Conservation (phyloP, 768 basidiomycete species). For the Hypholoma fasciculare region DNA sequence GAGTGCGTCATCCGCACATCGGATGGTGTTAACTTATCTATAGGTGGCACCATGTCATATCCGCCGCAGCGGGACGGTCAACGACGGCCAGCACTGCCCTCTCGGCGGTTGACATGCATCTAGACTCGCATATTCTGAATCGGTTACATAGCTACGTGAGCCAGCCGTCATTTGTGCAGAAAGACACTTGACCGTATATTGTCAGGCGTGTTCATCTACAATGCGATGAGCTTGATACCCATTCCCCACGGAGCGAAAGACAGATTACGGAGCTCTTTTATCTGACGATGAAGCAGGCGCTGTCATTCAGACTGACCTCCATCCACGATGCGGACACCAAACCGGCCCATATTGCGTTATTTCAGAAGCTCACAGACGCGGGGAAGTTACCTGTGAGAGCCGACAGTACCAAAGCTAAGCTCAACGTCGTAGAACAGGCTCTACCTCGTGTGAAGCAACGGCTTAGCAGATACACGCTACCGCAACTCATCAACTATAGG, state of each 20-base stretch:
- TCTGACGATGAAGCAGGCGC: constrained; percentile 64
- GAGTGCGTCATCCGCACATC: no score
- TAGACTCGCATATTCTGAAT: no score
- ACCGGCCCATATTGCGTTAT: constrained; percentile 58
- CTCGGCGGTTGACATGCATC: no score
- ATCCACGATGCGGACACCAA: constrained; percentile 82
- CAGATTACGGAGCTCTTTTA: constrained; percentile 61
- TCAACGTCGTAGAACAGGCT: constrained; percentile 47
- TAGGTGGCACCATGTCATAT: no score
- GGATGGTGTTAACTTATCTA: no score
- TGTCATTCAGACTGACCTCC: constrained; percentile 79
- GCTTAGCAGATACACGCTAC: constrained; percentile 51
- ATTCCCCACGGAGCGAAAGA: constrained; percentile 64
- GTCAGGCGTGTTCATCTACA: constrained; percentile 79
- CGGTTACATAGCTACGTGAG: no score
- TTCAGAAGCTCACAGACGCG: constrained; percentile 51
- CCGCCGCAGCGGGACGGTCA: no score
- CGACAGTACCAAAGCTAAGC: neutral
- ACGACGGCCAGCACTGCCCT: no score
- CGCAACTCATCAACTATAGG: constrained; percentile 62
- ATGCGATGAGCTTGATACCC: constrained; percentile 80
- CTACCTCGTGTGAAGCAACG: constrained; percentile 59
- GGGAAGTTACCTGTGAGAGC: constrained; percentile 65
- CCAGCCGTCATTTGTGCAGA: neutral
- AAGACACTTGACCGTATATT: neutral